Conservation (phyloP, 208 protist genomes). For the Herpetomonas muscarum region DNA sequence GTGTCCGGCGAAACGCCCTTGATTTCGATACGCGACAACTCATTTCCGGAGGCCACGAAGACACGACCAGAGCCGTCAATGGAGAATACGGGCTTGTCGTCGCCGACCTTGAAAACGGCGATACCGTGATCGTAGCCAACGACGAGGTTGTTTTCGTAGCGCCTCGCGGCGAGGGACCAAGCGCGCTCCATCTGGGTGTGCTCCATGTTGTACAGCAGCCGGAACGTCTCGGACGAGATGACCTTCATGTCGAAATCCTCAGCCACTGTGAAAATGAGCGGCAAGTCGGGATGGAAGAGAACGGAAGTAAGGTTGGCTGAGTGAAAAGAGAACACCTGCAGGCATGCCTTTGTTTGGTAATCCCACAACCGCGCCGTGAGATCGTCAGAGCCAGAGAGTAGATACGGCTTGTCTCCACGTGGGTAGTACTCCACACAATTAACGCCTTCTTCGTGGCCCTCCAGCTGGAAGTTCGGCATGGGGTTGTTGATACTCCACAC, state of each 20-base stretch:
- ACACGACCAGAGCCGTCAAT: conserved; percentile 98
- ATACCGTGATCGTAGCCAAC: conserved; percentile 93
- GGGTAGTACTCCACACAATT: conserved; percentile 98
- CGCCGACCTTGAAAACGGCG: conserved; percentile 86
- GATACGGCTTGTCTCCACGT: conserved; percentile 97
- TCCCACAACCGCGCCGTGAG: conserved; percentile 97
- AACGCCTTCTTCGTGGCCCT: conserved; percentile 98
- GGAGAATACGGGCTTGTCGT: conserved; percentile 93
- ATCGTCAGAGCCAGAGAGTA: conserved; percentile 97
- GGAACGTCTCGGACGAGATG: conserved; percentile 95
- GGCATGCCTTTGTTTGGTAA: conserved; percentile 97
- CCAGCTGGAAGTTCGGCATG: conserved; percentile 95
- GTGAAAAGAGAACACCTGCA: conserved; percentile 97
- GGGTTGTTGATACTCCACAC: conserved; percentile 93
- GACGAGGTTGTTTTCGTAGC: conserved; percentile 79
- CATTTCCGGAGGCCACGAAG: conserved; percentile 93
- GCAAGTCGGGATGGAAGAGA: conserved; percentile 96
- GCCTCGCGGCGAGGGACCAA: conserved; percentile 90
- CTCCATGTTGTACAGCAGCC: conserved; percentile 92
- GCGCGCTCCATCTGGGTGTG: conserved; percentile 93
- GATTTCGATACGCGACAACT: conserved; percentile 90
- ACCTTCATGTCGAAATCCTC: conserved; percentile 94
- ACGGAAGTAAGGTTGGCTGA: conserved; percentile 95
- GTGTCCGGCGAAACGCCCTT: conserved; percentile 63
- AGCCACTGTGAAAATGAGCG: conserved; percentile 94